phyloP scores from a whole-genome alignment of 306 rosid genomes.

The Ormosia emarginata region DNA sequence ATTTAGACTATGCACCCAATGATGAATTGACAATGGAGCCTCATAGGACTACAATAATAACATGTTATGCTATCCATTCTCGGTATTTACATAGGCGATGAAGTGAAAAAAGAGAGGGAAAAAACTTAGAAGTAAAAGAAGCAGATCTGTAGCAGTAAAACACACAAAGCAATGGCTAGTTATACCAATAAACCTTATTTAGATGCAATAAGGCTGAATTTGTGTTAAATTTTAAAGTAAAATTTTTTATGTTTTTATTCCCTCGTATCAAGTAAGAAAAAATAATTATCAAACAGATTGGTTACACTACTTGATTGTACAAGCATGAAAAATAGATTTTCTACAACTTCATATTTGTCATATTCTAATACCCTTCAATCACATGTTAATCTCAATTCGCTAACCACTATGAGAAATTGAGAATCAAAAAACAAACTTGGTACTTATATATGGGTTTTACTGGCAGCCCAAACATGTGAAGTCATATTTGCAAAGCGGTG shows the following conservation, averaged over 20 bases:
- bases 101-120: too few species aligned
- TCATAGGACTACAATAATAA: not conserved
- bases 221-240: not conserved
- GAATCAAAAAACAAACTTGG: not conserved
- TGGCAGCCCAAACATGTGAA: conserved; percentile 52
- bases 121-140: too few species aligned
- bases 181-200: not conserved
- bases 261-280: not conserved
- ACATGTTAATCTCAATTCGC: not conserved
- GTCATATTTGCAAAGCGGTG: conserved; percentile 68
- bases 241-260: not conserved
- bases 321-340: too few species aligned
- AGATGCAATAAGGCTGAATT: not conserved
- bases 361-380: too few species aligned
- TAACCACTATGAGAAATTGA: not conserved
- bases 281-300: not conserved
- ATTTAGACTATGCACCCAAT: not conserved
- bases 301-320: not conserved
- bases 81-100: too few species aligned
- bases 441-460: conserved; percentile 53
- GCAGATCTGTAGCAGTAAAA: too few species aligned
- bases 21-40: not conserved
- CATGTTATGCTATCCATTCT: not conserved
- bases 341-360: too few species aligned
- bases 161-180: not conserved